phyloP scores from a whole-genome alignment of 1,284 basidiomycete genomes.

The Melampsora abietis-canadensis region DNA sequence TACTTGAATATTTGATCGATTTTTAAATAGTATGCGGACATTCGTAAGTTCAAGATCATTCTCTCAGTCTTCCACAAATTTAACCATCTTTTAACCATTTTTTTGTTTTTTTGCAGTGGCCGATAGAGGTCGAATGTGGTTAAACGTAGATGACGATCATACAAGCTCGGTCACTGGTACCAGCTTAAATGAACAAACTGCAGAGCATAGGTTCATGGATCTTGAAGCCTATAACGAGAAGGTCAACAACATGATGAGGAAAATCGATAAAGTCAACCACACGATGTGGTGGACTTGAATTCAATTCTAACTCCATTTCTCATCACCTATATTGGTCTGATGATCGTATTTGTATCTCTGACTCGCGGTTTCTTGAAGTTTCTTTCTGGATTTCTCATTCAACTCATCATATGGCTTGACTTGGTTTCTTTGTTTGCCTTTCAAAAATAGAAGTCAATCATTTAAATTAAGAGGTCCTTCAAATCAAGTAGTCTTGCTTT shows the following conservation, averaged over 20 bases:
- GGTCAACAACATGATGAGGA: conserved; percentile 22
- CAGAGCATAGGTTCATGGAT: conserved; percentile 17
- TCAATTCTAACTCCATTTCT: background rate
- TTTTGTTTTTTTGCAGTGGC: conserved; percentile 2
- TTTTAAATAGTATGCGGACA: conserved; percentile 32
- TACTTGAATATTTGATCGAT: background rate
- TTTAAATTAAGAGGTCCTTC: too few species aligned
- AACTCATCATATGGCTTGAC: too few species aligned
- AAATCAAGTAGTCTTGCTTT: too few species aligned
- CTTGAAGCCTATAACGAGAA: background rate
- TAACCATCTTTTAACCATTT: background rate
- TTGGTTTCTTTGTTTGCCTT: too few species aligned
- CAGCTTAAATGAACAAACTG: conserved; percentile 14
- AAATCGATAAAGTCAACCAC: conserved; percentile 15
- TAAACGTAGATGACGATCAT: conserved; percentile 23
- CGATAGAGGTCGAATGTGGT: conserved; percentile 18
- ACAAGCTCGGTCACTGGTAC: background rate
- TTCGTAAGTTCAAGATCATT: conserved; percentile 19
- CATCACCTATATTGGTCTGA: too few species aligned
- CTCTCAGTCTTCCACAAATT: background rate
- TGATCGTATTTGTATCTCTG: too few species aligned
- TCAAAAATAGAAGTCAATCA: too few species aligned
- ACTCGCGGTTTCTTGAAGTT: too few species aligned
- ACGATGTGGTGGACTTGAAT: conserved; percentile 39
- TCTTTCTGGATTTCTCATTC: too few species aligned